Percentiles rank a stretch among this genome's conserved stretches.
These are phyloP conservation scores for Colletotrichum cereale DNA, from an alignment of 2,329 filamentous ascomycete genomes.

Conservation along the genomic window DNA sequence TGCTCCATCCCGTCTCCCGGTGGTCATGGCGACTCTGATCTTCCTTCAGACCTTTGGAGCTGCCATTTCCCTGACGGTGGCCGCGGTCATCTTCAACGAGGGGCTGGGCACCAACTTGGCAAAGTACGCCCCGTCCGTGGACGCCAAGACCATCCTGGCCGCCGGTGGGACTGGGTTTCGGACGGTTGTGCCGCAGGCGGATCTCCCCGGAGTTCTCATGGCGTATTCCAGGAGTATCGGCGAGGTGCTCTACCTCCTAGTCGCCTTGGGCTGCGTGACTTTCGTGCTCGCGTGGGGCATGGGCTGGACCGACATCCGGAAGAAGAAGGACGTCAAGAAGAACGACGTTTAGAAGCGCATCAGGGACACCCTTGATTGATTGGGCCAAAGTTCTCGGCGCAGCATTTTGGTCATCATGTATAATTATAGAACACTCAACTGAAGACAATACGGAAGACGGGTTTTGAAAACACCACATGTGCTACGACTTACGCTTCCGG, in stretches of 20 bases:
- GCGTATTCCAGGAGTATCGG: slow-evolving; percentile 55
- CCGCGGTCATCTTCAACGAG: slow-evolving; percentile 42
- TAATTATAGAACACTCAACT: background rate
- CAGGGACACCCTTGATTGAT: background rate
- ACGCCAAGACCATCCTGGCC: slow-evolving; percentile 50
- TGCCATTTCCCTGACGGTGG: slow-evolving; percentile 59
- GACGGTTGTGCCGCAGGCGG: slow-evolving; percentile 45
- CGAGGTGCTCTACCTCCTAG: slow-evolving; percentile 47
- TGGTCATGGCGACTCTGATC: slow-evolving; percentile 47
- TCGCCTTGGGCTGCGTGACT: slow-evolving; percentile 47
- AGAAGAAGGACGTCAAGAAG: slow-evolving; percentile 44
- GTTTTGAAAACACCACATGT: background rate
- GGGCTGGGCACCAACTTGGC: slow-evolving; percentile 10
- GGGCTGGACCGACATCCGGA: slow-evolving; percentile 60
- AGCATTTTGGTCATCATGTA: background rate
- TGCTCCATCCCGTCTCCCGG: slow-evolving; percentile 43
- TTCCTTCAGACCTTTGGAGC: slow-evolving; percentile 61
- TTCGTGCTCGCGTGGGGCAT: slow-evolving; percentile 57
- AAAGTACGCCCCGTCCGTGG: slow-evolving; percentile 47
- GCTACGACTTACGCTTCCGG: background rate
- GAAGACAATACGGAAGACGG: too few species aligned
- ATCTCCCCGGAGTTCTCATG: slow-evolving; percentile 52
- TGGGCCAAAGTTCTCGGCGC: background rate
- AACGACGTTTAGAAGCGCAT: background rate
- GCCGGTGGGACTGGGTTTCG: slow-evolving; percentile 58